These are phyloP conservation scores for Lactarius akahatsu DNA, from an alignment of 768 basidiomycete species.

Conservation along the genomic window DNA sequence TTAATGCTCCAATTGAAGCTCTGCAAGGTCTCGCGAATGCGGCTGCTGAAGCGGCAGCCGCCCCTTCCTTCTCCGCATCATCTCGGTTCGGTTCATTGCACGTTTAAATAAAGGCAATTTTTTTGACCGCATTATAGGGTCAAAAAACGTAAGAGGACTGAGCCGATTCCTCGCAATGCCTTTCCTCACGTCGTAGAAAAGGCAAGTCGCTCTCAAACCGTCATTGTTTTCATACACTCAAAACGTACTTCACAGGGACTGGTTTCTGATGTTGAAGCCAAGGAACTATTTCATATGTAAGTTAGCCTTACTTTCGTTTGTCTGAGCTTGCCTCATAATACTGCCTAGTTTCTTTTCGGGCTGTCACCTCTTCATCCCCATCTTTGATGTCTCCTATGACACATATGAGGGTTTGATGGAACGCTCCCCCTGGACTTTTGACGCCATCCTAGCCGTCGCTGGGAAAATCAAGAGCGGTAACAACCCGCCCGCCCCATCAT, in stretches of 20 bases:
- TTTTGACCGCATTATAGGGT: slow-evolving; percentile 44
- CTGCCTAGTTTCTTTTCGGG: slow-evolving; percentile 83
- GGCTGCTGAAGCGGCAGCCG: slow-evolving; percentile 89
- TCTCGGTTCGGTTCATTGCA: slow-evolving; percentile 47
- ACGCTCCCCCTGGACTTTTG: slow-evolving; percentile 94
- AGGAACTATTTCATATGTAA: slow-evolving; percentile 90
- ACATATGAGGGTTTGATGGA: slow-evolving; percentile 90
- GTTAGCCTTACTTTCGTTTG: slow-evolving; percentile 31
- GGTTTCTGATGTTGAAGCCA: slow-evolving; percentile 80
- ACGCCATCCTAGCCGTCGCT: slow-evolving; percentile 89
- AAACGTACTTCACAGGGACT: slow-evolving; percentile 55
- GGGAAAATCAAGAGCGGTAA: slow-evolving; percentile 90
- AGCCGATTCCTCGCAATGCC: slow-evolving; percentile 79
- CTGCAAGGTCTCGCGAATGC: slow-evolving; percentile 93
- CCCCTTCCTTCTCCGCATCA: slow-evolving; percentile 60
- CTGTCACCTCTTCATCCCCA: slow-evolving; percentile 93
- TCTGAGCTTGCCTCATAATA: slow-evolving; percentile 32
- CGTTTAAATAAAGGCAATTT: not conserved
- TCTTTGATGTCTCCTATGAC: slow-evolving; percentile 92
- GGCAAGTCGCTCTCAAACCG: slow-evolving; percentile 38
- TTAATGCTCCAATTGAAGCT: slow-evolving; percentile 93
- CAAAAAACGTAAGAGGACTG: slow-evolving; percentile 82
- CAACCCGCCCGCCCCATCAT: slow-evolving; percentile 78
- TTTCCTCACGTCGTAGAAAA: slow-evolving; percentile 91
- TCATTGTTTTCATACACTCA: not conserved